phyloP scores from a whole-genome alignment of 2,329 filamentous ascomycete species.

The Penicillium vulpinum region DNA sequence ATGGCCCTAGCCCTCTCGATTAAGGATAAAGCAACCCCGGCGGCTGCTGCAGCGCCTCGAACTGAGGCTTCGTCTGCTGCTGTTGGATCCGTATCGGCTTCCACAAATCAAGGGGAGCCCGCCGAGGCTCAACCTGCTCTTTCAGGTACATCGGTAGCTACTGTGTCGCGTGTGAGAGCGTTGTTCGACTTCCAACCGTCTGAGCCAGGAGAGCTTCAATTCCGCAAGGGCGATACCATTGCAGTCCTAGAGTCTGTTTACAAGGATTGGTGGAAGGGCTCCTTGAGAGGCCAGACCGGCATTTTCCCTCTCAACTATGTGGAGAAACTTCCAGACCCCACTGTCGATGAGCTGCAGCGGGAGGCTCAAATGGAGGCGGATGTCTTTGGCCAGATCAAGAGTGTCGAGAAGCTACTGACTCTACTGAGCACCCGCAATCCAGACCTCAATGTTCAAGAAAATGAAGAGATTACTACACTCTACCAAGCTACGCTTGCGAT shows the following conservation, averaged over 20 bases:
- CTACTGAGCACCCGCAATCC: conserved; percentile 84
- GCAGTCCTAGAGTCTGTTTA: conserved; percentile 96
- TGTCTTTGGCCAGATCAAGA: conserved; percentile 74
- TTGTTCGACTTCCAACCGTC: conserved; percentile 94
- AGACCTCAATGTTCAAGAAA: conserved; percentile 80
- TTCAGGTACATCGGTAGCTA: conserved; percentile 89
- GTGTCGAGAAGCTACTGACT: conserved; percentile 79
- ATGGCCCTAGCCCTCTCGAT: conserved; percentile 92
- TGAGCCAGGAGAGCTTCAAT: conserved; percentile 90
- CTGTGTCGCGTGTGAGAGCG: conserved; percentile 89
- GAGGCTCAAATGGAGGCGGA: conserved; percentile 94
- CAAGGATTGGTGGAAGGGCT: conserved; percentile 99
- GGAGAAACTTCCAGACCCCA: conserved; percentile 93
- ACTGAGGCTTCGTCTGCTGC: conserved; percentile 34
- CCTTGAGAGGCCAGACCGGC: conserved; percentile 87
- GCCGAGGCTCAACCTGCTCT: conserved; percentile 60
- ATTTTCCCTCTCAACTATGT: conserved; percentile 99
- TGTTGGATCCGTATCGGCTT: conserved; percentile 6
- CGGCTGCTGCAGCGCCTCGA: conserved; percentile 26
- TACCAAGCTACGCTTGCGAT: conserved; percentile 96
- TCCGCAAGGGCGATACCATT: conserved; percentile 95
- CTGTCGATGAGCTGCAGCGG: conserved; percentile 86
- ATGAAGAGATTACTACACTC: conserved; percentile 87
- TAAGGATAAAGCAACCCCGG: conserved; percentile 68
- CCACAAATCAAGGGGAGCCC: conserved; percentile 35